phyloP scores from a whole-genome alignment of 192 early-diverging fungal species.

The Rhizophagus prolifer region DNA sequence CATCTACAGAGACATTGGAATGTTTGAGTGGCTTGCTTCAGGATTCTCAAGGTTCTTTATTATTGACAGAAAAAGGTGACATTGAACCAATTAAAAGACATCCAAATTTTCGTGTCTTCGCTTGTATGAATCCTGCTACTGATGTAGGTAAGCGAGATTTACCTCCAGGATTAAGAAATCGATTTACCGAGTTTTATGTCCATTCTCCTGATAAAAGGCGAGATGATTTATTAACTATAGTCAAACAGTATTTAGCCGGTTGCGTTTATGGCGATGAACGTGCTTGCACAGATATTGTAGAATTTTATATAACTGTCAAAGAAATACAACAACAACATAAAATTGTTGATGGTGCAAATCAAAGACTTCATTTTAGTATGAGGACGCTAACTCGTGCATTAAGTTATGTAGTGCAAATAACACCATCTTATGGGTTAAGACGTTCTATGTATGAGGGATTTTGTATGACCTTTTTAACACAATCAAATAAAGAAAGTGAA shows the following conservation, averaged over 20 bases:
- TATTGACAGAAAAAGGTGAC: constrained; percentile 92
- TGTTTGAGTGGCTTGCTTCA: constrained; percentile 88
- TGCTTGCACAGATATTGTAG: constrained; percentile 66
- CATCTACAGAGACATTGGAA: constrained; percentile 93
- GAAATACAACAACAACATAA: constrained; percentile 64
- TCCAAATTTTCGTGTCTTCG: constrained; percentile 91
- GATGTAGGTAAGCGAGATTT: constrained; percentile 98
- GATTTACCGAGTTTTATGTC: constrained; percentile 96
- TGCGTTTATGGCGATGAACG: constrained; percentile 58
- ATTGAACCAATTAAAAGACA: constrained; percentile 83
- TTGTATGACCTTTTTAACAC: constrained; percentile 94
- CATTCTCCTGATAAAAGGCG: constrained; percentile 80
- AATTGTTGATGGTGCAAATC: constrained; percentile 86
- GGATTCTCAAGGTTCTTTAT: constrained; percentile 71
- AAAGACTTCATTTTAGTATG: constrained; percentile 88
- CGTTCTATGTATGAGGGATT: constrained; percentile 92
- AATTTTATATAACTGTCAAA: constrained; percentile 81
- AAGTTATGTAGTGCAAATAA: constrained; percentile 72
- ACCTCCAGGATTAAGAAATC: constrained; percentile 83
- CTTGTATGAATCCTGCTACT: constrained; percentile 99
- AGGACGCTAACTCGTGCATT: constrained; percentile 89
- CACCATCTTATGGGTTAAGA: constrained; percentile 72
- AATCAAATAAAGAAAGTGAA: constrained; percentile 73
- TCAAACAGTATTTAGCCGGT: constrained; percentile 72
- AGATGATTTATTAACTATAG: constrained; percentile 82